These are phyloP conservation scores for Zymoseptoria brevis DNA, from an alignment of 2,329 filamentous ascomycete species.

Conservation along the genomic window DNA sequence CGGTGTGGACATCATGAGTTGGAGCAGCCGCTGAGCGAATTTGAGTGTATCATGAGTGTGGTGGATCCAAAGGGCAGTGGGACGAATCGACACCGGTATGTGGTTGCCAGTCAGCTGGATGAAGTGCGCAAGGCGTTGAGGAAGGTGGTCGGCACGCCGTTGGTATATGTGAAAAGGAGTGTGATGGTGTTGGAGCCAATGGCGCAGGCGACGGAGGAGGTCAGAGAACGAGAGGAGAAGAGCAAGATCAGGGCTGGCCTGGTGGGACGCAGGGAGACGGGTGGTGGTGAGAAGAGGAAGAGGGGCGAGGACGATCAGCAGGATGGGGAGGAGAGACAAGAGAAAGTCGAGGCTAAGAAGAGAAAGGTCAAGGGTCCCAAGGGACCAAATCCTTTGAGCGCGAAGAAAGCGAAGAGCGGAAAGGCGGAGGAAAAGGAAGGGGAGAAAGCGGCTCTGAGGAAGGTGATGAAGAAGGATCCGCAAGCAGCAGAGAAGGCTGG, in stretches of 20 bases:
- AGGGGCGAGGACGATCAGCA: conserved; percentile 22
- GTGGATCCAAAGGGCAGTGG: conserved; percentile 67
- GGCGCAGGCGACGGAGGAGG: conserved; percentile 56
- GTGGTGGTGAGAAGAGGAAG: conserved; percentile 19
- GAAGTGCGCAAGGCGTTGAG: conserved; percentile 58
- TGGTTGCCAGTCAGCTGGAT: conserved; percentile 65
- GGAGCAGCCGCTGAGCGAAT: conserved; percentile 59
- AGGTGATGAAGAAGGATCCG: conserved; percentile 22
- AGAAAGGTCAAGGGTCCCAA: conserved; percentile 55
- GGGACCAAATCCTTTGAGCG: conserved; percentile 61
- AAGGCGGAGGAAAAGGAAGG: conserved; percentile 10
- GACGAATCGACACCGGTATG: conserved; percentile 70
- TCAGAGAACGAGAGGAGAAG: conserved; percentile 61
- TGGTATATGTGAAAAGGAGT: conserved; percentile 70
- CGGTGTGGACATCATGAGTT: conserved; percentile 72
- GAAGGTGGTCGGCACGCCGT: conserved; percentile 60
- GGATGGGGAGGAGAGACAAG: conserved; percentile 18
- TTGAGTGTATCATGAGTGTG: conserved; percentile 65
- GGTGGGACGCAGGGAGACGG: conserved; percentile 28
- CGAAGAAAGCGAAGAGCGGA: conserved; percentile 60
- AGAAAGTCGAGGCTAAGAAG: conserved; percentile 43
- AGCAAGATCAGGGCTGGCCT: conserved; percentile 66
- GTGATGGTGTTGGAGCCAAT: conserved; percentile 77
- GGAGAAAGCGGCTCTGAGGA: conserved; percentile 16
- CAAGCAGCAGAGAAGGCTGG: conserved; percentile 20